Evolutionary conservation across 2,329 filamentous ascomycete genomes (phyloP).

Genomic region (Dryadomyces sulphureus): DNA sequence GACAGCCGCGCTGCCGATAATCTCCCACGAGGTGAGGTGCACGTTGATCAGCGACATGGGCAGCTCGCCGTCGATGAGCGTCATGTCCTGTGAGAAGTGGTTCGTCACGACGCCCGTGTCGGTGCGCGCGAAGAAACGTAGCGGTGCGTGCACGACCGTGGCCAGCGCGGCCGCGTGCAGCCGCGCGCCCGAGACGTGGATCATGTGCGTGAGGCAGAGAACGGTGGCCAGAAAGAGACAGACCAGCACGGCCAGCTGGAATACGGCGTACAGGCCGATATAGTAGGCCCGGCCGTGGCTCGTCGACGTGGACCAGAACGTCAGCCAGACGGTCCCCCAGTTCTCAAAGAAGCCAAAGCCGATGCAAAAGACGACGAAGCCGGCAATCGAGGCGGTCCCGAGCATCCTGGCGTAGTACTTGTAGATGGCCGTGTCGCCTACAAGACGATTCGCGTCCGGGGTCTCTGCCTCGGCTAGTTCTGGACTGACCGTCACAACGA

Average conservation of each 20-base stretch:
- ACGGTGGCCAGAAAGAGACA: constrained; percentile 13
- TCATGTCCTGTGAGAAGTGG: constrained; percentile 27
- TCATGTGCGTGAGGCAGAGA: constrained; percentile 11
- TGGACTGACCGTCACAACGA: not conserved
- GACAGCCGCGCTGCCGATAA: constrained; percentile 15
- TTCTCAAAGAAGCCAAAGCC: constrained; percentile 13
- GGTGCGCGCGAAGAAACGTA: constrained; percentile 20
- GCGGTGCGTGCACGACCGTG: constrained; percentile 19
- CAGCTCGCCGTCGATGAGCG: constrained; percentile 23
- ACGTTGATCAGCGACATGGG: constrained; percentile 17
- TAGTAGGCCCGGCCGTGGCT: constrained; percentile 15
- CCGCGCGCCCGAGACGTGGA: constrained; percentile 9
- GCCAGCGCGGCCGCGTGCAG: constrained; percentile 17
- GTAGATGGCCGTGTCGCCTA: constrained; percentile 5
- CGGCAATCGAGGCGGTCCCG: constrained; percentile 2
- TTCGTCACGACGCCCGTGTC: constrained; percentile 21
- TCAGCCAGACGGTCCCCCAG: constrained; percentile 16
- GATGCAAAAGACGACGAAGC: constrained; percentile 9
- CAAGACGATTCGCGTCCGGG: not conserved
- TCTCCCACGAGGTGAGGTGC: constrained; percentile 11
- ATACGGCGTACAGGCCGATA: constrained; percentile 15
- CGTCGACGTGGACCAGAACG: constrained; percentile 14
- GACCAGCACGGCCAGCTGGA: constrained; percentile 11
- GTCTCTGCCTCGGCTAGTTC: not conserved
- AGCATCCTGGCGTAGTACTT: constrained; percentile 14